These are phyloP conservation scores for Penicillium sp. DNA, from an alignment of 2,329 filamentous ascomycete genomes.

Conservation along the genomic window DNA sequence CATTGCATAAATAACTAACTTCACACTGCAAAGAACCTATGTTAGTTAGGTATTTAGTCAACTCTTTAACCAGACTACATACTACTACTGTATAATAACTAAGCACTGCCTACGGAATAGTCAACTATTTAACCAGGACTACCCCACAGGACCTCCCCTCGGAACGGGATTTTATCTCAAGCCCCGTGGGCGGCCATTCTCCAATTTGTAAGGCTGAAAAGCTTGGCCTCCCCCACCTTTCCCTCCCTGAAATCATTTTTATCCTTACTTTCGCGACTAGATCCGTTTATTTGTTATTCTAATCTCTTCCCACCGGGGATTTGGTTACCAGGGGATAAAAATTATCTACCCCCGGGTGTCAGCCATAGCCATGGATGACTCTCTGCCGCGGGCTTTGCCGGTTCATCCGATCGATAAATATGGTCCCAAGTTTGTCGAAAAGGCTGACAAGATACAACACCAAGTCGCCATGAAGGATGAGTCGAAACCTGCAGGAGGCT, in stretches of 20 bases:
- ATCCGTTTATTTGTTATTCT: not conserved
- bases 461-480: conserved; percentile 29
- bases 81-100: too few relatives aligned
- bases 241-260: not conserved
- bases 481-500: conserved; percentile 66
- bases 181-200: too few relatives aligned
- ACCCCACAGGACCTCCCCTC: too few relatives aligned
- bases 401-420: conserved; percentile 32
- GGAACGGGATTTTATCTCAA: too few relatives aligned
- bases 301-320: not conserved
- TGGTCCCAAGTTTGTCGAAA: conserved; percentile 39
- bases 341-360: too few relatives aligned
- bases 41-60: too few relatives aligned
- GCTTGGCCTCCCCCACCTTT: not conserved
- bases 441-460: conserved; percentile 40
- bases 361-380: not conserved
- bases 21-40: too few relatives aligned
- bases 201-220: conserved; percentile 23
- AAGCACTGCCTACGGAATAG: too few relatives aligned
- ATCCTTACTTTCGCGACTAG: not conserved
- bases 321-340: not conserved
- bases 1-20: too few relatives aligned
- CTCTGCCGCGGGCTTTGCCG: conserved; percentile 18
- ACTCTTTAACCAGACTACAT: too few relatives aligned
- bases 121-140: too few relatives aligned